Conservation (phyloP, 192 early-diverging fungal genomes). For the Linnemannia hyalina region DNA sequence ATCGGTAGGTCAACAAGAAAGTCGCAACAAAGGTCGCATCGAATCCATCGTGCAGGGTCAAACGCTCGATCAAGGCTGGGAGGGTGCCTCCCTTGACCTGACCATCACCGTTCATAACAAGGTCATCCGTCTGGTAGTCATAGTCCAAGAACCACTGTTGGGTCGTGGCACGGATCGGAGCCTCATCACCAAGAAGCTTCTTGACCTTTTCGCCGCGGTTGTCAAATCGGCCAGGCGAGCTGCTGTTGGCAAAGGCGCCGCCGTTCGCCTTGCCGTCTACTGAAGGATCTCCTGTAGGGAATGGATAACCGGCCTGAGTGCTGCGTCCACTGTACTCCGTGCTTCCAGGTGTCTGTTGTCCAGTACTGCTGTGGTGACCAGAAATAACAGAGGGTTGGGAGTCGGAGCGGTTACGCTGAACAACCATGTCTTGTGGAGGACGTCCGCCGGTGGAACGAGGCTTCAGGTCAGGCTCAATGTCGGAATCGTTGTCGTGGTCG, state of each 20-base stretch:
- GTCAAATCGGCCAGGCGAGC: conserved; percentile 30
- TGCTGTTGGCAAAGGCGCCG: conserved; percentile 31
- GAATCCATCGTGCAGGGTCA: conserved; percentile 78
- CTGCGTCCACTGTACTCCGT: background rate
- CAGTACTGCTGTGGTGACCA: conserved; percentile 1
- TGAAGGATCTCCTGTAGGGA: conserved; percentile 1
- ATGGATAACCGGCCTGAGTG: conserved; percentile 7
- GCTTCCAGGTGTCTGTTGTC: conserved; percentile 9
- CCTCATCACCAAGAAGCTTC: conserved; percentile 70
- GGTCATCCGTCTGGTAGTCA: conserved; percentile 69
- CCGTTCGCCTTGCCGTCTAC: background rate
- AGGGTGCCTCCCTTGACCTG: conserved; percentile 80
- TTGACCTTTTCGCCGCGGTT: conserved; percentile 62
- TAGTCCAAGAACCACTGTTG: conserved; percentile 67
- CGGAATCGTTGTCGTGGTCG: conserved; percentile 48
- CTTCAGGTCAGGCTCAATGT: conserved; percentile 39
- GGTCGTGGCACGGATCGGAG: conserved; percentile 42
- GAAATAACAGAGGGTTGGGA: conserved; percentile 23
- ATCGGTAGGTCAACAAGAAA: conserved; percentile 93
- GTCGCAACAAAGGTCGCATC: conserved; percentile 87
- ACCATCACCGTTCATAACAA: conserved; percentile 76
- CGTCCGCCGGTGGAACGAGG: conserved; percentile 4
- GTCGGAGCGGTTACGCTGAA: conserved; percentile 28
- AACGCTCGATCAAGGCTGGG: conserved; percentile 75
- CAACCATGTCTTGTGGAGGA: background rate